Conservation (phyloP, 441 rosid species). For the Capsella rubella region DNA sequence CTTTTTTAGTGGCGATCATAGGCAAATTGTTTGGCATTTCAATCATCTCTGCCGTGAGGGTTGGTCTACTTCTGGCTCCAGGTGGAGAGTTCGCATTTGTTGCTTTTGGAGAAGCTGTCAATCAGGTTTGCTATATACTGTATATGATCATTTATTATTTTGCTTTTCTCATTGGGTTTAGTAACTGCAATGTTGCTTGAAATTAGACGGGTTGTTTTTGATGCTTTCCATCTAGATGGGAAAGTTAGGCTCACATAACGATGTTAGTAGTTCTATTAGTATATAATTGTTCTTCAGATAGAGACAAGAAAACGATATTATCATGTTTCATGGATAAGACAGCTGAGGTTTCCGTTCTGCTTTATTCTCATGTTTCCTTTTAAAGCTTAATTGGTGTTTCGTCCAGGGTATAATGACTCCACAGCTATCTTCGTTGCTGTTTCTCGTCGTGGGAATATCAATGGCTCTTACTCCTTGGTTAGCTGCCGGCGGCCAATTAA, state of each 20-base stretch:
- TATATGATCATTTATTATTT: background rate
- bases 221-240: background rate
- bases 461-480: conserved; percentile 99
- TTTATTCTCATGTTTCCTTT: conserved; percentile 9
- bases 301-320: background rate
- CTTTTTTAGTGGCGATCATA: conserved; percentile 72
- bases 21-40: conserved; percentile 91
- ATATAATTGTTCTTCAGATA: conserved; percentile 11
- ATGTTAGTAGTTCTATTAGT: conserved; percentile 12
- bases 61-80: conserved; percentile 98
- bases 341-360: background rate
- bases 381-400: conserved; percentile 38
- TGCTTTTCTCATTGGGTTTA: background rate
- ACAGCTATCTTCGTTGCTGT: conserved; percentile 88
- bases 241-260: conserved; percentile 3
- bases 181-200: conserved; percentile 18
- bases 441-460: conserved; percentile 98
- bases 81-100: conserved; percentile 99
- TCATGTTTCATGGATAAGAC: conserved; percentile 8
- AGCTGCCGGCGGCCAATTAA: conserved; percentile 98
- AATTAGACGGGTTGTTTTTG: background rate
- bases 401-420: conserved; percentile 96
- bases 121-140: conserved; percentile 67
- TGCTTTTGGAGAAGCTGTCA: conserved; percentile 99
- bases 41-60: conserved; percentile 85